Percentiles rank a stretch among this genome's conserved stretches.
These are phyloP conservation scores for Russula sp. DNA, from an alignment of 768 basidiomycete species.

Conservation along the genomic window DNA sequence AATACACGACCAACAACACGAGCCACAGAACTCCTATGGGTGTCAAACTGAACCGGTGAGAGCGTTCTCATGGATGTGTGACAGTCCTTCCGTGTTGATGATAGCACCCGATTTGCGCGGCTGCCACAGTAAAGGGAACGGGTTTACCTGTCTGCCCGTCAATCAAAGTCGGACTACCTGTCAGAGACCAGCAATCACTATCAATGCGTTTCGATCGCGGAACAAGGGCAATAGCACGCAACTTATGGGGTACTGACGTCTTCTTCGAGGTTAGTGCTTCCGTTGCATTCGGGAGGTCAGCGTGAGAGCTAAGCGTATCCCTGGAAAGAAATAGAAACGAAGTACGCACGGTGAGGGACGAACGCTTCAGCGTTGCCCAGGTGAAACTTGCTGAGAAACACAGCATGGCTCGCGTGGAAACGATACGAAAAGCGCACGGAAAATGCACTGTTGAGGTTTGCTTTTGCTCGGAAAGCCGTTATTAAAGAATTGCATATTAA, in stretches of 20 bases:
- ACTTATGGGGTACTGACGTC: not conserved
- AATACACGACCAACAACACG: not conserved
- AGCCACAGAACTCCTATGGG: not conserved
- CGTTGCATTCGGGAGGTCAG: not conserved
- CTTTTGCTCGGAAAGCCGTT: not conserved
- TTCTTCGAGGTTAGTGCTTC: not conserved
- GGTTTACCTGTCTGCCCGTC: not conserved
- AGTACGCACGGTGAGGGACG: not conserved
- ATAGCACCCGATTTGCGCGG: not conserved
- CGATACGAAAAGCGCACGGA: not conserved
- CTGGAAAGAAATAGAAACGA: too few species aligned
- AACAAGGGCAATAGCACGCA: not conserved
- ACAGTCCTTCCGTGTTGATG: not conserved
- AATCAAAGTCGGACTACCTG: not conserved
- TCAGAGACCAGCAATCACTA: not conserved
- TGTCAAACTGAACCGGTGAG: not conserved
- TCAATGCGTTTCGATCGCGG: not conserved
- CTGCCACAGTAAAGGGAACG: not conserved
- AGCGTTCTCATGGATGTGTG: not conserved
- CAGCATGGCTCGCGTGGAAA: not conserved
- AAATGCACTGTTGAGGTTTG: not conserved
- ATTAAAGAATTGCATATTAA: not conserved
- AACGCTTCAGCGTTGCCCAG: not conserved
- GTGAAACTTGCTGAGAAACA: not conserved
- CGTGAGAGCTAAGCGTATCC: not conserved